phyloP scores from a whole-genome alignment of 2,329 filamentous ascomycete species.

The Paraphoma sp. region DNA sequence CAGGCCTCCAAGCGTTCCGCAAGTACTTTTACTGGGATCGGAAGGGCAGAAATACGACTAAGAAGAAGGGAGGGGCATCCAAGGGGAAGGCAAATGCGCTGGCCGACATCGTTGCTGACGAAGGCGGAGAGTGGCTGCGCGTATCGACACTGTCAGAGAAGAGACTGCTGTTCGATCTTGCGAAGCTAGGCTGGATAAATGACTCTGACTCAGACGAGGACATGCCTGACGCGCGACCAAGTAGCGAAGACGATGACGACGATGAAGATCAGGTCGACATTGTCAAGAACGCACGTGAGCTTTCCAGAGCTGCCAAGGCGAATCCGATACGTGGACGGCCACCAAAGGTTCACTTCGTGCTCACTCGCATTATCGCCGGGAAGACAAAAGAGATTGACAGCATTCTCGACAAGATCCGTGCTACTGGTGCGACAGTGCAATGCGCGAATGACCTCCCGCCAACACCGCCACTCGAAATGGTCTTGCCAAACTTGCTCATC shows the following conservation, averaged over 20 bases:
- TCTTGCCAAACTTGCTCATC: slow-evolving; percentile 44
- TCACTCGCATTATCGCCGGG: slow-evolving; percentile 64
- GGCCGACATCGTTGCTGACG: slow-evolving; percentile 69
- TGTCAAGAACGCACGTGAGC: slow-evolving; percentile 65
- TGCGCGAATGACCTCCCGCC: slow-evolving; percentile 36
- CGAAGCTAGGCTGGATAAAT: slow-evolving; percentile 68
- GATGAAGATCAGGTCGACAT: slow-evolving; percentile 62
- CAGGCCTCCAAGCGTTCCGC: slow-evolving; percentile 62
- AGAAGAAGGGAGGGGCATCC: slow-evolving; percentile 45
- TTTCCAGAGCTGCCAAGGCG: slow-evolving; percentile 63
- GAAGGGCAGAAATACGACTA: slow-evolving; percentile 27
- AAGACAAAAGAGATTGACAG: slow-evolving; percentile 61
- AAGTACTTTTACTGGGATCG: slow-evolving; percentile 46
- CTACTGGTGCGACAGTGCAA: slow-evolving; percentile 53
- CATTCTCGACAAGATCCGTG: slow-evolving; percentile 63
- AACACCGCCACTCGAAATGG: slow-evolving; percentile 27
- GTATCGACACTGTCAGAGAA: slow-evolving; percentile 70
- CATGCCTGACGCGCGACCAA: slow-evolving; percentile 26
- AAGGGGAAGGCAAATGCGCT: slow-evolving; percentile 59
- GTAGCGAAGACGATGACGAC: slow-evolving; percentile 52
- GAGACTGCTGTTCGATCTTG: slow-evolving; percentile 70
- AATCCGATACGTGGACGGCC: slow-evolving; percentile 65
- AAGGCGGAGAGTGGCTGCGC: slow-evolving; percentile 72
- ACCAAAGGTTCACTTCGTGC: slow-evolving; percentile 65
- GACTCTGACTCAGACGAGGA: slow-evolving; percentile 55